A percentile compares a stretch with the other conserved stretches of the same genome.
These are phyloP conservation scores for Scolecobasidium constrictum DNA, from an alignment of 2,329 filamentous ascomycete species.

Conservation along the genomic window DNA sequence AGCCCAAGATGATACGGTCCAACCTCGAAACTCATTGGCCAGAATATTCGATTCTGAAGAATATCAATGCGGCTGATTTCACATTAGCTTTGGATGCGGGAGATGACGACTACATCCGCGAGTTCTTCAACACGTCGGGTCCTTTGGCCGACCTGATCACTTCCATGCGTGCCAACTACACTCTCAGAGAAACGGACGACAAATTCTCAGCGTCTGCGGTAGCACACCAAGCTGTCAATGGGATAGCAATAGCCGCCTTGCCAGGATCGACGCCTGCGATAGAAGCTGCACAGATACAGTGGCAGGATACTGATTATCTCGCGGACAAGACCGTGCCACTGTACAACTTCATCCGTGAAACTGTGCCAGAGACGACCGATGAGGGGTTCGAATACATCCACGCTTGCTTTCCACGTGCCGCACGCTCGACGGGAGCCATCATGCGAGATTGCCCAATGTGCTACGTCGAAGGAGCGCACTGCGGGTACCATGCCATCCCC, in stretches of 20 bases:
- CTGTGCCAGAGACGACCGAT: neutral
- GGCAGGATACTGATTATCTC: neutral
- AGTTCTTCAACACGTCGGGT: neutral
- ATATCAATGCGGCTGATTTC: neutral
- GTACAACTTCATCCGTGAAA: neutral
- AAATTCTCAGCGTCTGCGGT: neutral
- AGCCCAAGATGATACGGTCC: neutral
- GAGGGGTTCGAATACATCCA: neutral
- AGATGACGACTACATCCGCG: neutral
- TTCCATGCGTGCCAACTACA: neutral
- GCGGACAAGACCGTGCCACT: neutral
- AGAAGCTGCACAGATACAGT: neutral
- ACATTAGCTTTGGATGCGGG: neutral
- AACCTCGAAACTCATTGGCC: neutral
- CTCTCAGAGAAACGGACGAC: no score
- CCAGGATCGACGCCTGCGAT: no score
- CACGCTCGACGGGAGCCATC: neutral
- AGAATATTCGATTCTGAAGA: neutral
- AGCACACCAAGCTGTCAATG: neutral
- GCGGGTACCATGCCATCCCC: neutral
- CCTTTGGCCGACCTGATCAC: neutral
- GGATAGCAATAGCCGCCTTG: neutral
- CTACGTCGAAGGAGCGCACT: neutral
- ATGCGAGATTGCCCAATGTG: neutral
- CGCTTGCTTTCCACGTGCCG: neutral